Evolutionary conservation across 192 early-diverging fungal species (phyloP).

Genomic region (Pilaira anomala): DNA sequence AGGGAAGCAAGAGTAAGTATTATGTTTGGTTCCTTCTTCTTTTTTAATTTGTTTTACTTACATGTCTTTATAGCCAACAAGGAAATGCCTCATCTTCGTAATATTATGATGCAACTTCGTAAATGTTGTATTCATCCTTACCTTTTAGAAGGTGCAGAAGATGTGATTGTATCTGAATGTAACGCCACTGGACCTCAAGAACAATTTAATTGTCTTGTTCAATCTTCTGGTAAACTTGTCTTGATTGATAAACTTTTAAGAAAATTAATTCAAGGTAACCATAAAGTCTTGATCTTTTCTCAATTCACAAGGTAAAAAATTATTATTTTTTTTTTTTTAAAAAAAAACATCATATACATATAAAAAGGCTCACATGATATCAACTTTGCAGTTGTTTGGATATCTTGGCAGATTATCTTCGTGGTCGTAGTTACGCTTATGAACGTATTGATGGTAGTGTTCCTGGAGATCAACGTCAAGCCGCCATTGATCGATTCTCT

Average conservation of each 20-base stretch:
- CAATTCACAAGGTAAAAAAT: slow-evolving; percentile 65
- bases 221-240: slow-evolving; percentile 77
- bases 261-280: slow-evolving; percentile 69
- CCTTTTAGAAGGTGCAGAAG: slow-evolving; percentile 73
- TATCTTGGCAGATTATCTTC: slow-evolving; percentile 79
- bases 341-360: not conserved
- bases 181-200: slow-evolving; percentile 52
- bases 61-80: slow-evolving; percentile 40
- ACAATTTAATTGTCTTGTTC: slow-evolving; percentile 69
- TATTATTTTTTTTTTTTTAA: too few relatives aligned
- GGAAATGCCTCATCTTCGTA: slow-evolving; percentile 70
- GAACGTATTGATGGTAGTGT: slow-evolving; percentile 83
- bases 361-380: not conserved
- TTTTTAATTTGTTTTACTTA: not conserved
- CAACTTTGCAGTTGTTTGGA: slow-evolving; percentile 47
- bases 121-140: slow-evolving; percentile 91
- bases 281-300: slow-evolving; percentile 87
- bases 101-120: slow-evolving; percentile 86
- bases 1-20: slow-evolving; percentile 59
- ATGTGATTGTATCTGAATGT: slow-evolving; percentile 66
- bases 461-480: slow-evolving; percentile 76
- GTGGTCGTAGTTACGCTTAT: slow-evolving; percentile 64
- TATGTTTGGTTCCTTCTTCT: too few relatives aligned
- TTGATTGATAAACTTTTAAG: slow-evolving; percentile 78
- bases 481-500: slow-evolving; percentile 83